Base-by-base conservation (phyloP, 495 filamentous ascomycete species). In the Podospora pseudoanserina region DNA sequence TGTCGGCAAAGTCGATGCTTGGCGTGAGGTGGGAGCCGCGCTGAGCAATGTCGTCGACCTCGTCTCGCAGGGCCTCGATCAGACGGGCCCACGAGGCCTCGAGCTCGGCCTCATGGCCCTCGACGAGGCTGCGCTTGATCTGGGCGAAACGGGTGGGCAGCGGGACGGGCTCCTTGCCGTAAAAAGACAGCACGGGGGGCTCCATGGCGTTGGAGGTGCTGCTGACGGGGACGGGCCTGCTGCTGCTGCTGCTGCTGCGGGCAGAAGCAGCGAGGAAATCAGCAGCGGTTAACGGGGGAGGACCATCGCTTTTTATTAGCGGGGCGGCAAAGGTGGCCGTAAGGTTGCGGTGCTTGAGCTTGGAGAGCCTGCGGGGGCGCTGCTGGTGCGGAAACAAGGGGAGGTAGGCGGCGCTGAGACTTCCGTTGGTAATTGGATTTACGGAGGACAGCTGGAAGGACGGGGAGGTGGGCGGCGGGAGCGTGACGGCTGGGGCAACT, bases 141-240 rank as follows among this genome's bases (percentile, higher is more conserved):
- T 89, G 83, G 39, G 87, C 88, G 71, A 94, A 97, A n/a, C 93
- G 86, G 56, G 86, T 78, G 5, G 91, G 89, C 4, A 97, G 82
- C n/a, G 92, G 90, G 59, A 89, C 82, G 11, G 91, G 87, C 68
- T 89, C 81, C 32, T 87, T 86, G 69, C 92, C 91, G 61, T 69
- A 91, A 86, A 78, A 97, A 86, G 71, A 94, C 83, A 79, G 87
- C 86, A 69, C 91, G 87, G 75, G 96, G 87, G 79, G 95, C 86
- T 73, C 93, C 93, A 82, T 85, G 75, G 71, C 78, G 58, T 60
- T 63, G 28, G 68, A 61, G n/a, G 23, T 26, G 15, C 66, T 66
- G 44, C 65, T 56, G 20, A 26, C 20, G 60, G 67, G 20, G 67
- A 58, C 63, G 13, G 71, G 39, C 39, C 39, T 54, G 66, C 60